These are phyloP conservation scores for Calonectria pseudoturangicola DNA, from an alignment of 2,329 filamentous ascomycete species.

Conservation along the genomic window DNA sequence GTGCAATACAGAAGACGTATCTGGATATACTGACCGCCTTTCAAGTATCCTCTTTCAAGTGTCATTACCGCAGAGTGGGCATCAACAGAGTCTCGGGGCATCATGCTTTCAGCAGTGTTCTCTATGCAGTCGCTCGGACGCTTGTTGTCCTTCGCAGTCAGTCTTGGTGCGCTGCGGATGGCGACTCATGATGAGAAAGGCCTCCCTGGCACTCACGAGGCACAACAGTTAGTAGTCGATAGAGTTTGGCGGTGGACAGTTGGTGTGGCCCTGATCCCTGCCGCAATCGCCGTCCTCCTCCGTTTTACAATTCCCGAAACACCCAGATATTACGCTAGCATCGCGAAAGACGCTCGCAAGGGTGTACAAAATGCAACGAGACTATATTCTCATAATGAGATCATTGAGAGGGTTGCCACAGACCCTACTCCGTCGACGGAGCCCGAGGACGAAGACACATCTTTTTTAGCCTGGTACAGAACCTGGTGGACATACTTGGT, in stretches of 20 bases:
- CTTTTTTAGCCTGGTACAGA: slow-evolving; percentile 5
- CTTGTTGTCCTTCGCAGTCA: slow-evolving; percentile 14
- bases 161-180: neutral
- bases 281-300: slow-evolving; percentile 8
- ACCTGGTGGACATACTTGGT: slow-evolving; percentile 27
- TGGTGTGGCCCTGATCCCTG: slow-evolving; percentile 12
- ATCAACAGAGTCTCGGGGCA: slow-evolving; percentile 28
- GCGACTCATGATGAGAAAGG: neutral
- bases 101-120: slow-evolving; percentile 26
- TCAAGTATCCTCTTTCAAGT: slow-evolving; percentile 21
- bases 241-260: slow-evolving; percentile 22
- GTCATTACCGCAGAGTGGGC: slow-evolving; percentile 32
- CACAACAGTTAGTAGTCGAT: neutral
- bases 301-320: slow-evolving; percentile 16
- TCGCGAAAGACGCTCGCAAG: slow-evolving; percentile 14
- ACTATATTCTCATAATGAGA: slow-evolving; percentile 1
- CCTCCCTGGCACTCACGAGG: neutral
- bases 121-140: slow-evolving; percentile 26
- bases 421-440: neutral
- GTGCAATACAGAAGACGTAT: neutral
- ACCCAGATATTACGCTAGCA: slow-evolving; percentile 11
- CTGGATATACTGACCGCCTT: neutral
- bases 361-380: slow-evolving; percentile 21
- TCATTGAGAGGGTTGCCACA: neutral
- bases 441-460: neutral